Base-by-base conservation (phyloP, 2,329 filamentous ascomycete species). In the Zelopaecilomyces penicillatus region DNA sequence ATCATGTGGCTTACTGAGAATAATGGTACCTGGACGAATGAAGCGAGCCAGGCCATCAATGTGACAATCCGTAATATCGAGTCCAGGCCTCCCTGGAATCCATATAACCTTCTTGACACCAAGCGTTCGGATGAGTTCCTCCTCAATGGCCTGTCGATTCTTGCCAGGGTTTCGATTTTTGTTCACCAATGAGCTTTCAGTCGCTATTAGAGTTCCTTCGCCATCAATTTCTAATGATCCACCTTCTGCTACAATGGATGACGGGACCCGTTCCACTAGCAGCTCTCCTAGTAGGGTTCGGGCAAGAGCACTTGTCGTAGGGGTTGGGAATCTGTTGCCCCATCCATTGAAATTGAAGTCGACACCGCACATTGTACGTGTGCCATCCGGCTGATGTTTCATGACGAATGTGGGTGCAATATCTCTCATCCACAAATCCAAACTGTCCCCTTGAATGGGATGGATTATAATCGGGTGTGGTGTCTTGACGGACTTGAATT, bases 141-240 rank as follows among this genome's bases (percentile, higher is more conserved):
- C 45, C 12, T 58, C 58, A 2, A 56, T 30, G 1, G 54, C 44
- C 11, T 38, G 1, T 7, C 50, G 54, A 26, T 29, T 43, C n/a
- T 42, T 26, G 0, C 48, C 50, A 1, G 51, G 52, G 30, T 61
- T 60, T 5, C 57, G 50, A 36, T 61, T 60, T 5, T 50, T 37
- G 42, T 60, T 62, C 33, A 59, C n/a, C 6, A 61, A 50, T 4
- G 52, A 50, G 40, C 57, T 61, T 26, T 59, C 55, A 2, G 56
- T 57, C 1, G 53, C 46, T 7, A 59, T 29, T 2, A 61, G 44
- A 1, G 58, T 58, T 3, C 58, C 56, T 19, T 54, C 43, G 8
- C 57, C 56, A 28, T 60, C 57, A 5, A 56, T 46, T 26, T 59
- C 57, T 5, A 60, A 43, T 0, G 49, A 53, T 1, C 56, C 55